Evolutionary conservation across 2,329 filamentous ascomycete genomes (phyloP), one percentile per base, ranked within the genome.

Genomic region (Ilyonectria sp.): DNA sequence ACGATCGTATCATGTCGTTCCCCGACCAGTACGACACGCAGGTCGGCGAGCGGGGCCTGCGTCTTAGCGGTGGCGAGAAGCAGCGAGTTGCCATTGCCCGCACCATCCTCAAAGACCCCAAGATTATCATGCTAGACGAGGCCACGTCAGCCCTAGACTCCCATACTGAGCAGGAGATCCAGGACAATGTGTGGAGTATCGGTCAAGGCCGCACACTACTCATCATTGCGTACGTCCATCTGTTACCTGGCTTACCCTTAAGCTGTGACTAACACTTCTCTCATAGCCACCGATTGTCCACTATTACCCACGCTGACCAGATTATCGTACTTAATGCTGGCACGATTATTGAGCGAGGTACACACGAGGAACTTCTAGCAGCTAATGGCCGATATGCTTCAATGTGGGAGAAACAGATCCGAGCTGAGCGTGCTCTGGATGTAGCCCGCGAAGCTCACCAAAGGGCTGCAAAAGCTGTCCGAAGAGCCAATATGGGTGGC

Each of bases 41-140:
- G 79, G 95, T 98, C 57, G 95, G 95, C 71, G 95, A 97, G 80
- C 92, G 95, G 67, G 95, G 95, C 35, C 86, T 97, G 55, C 91
- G 94, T 58, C 86, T 97, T 3, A 97, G 94, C 68, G 95, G 95
- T 65, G 95, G 95, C 59, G 95, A 98, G 81, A 97, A 97, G 80
- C 95, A 98, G 80, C 91, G 95, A 58, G 94, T 98, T 54, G 95
- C 95, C 3, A 97, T 98, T 80, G 95, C 95, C 21, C 91, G 95
- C 60, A 97, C 95, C 0, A 96, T 98, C 70, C 86, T 98, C 72
- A 98, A 98, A 82, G 90, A 97, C 73, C 94, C 95, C 1, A 91
- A 92, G 58, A 95, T 98, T 76, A 97, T 97, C 77, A 92, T 98
- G 82, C 86, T 98, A 44, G 95, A 98, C 78, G 95, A 98, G 81